Base-by-base conservation (phyloP, 1,284 basidiomycete genomes). In the Blastosporella zonata region DNA sequence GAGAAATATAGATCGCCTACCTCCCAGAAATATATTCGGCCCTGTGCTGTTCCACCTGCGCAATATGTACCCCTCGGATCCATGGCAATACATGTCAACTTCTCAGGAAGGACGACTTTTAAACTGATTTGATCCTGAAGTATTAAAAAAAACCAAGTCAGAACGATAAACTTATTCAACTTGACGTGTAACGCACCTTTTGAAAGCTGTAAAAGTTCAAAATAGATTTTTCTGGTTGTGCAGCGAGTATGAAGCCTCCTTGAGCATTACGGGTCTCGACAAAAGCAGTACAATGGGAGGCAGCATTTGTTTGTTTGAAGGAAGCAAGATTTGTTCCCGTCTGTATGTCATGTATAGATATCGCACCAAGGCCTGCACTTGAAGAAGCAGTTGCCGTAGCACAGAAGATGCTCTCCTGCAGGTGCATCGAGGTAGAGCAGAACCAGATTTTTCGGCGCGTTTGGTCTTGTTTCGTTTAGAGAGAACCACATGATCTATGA, bases 21-120 rank as follows among this genome's bases (percentile, higher is more conserved):
- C 87, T 97, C 93, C 96, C 96, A 99, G 1, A 99, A 69, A 63
- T 94, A 95, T 59, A 98, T 81, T 44, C 93, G 83, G 22, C 96
- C 96, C 61, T 90, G 88, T 1, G 79, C 68, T 0, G 92, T 94
- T 18, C 94, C 96, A 10, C 87, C 93, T 0, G 92, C 94, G 57
- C 90, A 90, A 58, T 86, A 90, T 17, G 75, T 69, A 2, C 92
- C 93, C 42, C 72, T 74, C 2, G 76, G 76, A 62, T 94, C 91
- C 4, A 90, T 65, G 2, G 87, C 75, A 34, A 97, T 77, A 59
- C 89, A 92, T 9, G 83, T 78, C 42, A 97, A 71, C 62, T 89
- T 91, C 65, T 97, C 93, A 0, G 96, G 93, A 0, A 97, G 74
- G 13, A 97, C 87, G 37, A 96, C 80, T 65, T 94, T 93, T 43